These are phyloP conservation scores for Fusarium concolor DNA, from an alignment of 2,329 filamentous ascomycete genomes.

Conservation along the genomic window DNA sequence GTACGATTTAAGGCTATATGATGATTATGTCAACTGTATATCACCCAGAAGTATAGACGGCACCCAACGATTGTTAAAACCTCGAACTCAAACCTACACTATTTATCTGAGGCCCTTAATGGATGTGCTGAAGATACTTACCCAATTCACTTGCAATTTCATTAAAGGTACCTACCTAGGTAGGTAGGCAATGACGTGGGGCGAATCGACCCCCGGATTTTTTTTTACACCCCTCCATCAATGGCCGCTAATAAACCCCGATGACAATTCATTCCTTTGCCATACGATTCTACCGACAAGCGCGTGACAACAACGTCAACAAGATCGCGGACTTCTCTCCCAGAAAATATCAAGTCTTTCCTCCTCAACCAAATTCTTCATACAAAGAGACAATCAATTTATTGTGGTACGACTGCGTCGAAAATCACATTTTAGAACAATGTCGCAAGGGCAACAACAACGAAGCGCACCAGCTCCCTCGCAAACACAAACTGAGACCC, in stretches of 20 bases:
- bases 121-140: neutral
- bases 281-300: conserved; percentile 28
- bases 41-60: conserved; percentile 16
- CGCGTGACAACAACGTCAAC: conserved; percentile 21
- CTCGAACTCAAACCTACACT: neutral
- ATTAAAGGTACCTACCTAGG: neutral
- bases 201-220: conserved; percentile 34
- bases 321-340: neutral
- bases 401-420: neutral
- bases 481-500: conserved; percentile 51
- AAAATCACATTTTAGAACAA: conserved; percentile 14
- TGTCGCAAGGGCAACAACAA: conserved; percentile 51
- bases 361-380: neutral
- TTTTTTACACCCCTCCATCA: conserved; percentile 33
- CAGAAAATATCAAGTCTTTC: neutral
- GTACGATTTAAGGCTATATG: conserved; percentile 17
- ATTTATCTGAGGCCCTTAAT: neutral
- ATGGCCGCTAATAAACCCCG: conserved; percentile 20
- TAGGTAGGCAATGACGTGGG: conserved; percentile 33
- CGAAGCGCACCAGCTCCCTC: conserved; percentile 47
- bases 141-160: no score
- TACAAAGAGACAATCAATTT: neutral
- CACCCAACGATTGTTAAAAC: conserved; percentile 8
- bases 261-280: conserved; percentile 28
- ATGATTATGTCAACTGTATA: conserved; percentile 33